Percentiles rank a stretch among this genome's conserved stretches.
phyloP scores from a whole-genome alignment of 2,329 filamentous ascomycete genomes.

The Fusarium secorum region DNA sequence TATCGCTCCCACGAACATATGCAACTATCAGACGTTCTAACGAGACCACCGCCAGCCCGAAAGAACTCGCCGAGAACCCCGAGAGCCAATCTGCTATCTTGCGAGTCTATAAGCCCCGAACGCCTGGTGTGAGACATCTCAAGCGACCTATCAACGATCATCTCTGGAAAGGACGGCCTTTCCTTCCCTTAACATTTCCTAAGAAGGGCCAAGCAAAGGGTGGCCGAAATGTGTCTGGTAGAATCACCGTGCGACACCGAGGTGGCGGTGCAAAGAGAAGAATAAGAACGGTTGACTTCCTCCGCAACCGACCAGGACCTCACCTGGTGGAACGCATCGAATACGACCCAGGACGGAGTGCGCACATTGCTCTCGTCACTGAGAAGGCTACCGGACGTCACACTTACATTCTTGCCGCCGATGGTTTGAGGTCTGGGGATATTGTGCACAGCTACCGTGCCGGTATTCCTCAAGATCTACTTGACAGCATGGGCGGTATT shows the following conservation, averaged over 20 bases:
- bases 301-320: slow-evolving; percentile 77
- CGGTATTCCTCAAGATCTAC: slow-evolving; percentile 85
- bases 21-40: slow-evolving; percentile 41
- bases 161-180: slow-evolving; percentile 91
- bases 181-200: slow-evolving; percentile 82
- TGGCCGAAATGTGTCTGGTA: slow-evolving; percentile 87
- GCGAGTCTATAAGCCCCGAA: slow-evolving; percentile 91
- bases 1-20: slow-evolving; percentile 43
- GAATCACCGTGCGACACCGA: slow-evolving; percentile 87
- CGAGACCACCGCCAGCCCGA: slow-evolving; percentile 29
- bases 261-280: slow-evolving; percentile 92
- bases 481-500: slow-evolving; percentile 90
- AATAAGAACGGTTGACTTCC: slow-evolving; percentile 91
- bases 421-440: slow-evolving; percentile 92
- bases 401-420: slow-evolving; percentile 93
- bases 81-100: slow-evolving; percentile 58
- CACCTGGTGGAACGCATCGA: slow-evolving; percentile 94
- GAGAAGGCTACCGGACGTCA: slow-evolving; percentile 76
- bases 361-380: slow-evolving; percentile 89
- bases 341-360: slow-evolving; percentile 91
- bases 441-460: slow-evolving; percentile 89
- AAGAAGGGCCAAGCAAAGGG: slow-evolving; percentile 95
- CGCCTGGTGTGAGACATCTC: slow-evolving; percentile 90
- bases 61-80: slow-evolving; percentile 39
- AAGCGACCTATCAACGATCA: slow-evolving; percentile 94